Percentiles rank a stretch among this genome's conserved stretches.
phyloP scores from a whole-genome alignment of 1,284 basidiomycete genomes.

The Ganoderma lucidum region DNA sequence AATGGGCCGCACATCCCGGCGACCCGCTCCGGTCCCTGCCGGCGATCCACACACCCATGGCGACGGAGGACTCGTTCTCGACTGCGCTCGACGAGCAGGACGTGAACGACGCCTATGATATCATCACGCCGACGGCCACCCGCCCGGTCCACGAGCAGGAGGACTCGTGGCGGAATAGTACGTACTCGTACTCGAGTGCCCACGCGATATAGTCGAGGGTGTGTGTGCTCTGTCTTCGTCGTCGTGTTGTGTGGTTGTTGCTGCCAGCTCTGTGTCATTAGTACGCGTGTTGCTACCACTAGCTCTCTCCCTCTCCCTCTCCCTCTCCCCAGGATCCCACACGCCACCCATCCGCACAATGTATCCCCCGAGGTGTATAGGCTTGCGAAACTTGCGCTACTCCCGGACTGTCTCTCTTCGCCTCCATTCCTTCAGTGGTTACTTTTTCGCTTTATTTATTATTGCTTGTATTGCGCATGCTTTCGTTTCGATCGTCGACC shows the following conservation, averaged over 20 bases:
- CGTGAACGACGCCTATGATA: conserved; percentile 18
- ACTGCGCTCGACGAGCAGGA: conserved; percentile 31
- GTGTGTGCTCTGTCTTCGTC: neutral
- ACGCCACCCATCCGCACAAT: neutral
- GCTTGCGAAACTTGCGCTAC: too few relatives aligned
- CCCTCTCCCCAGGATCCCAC: neutral
- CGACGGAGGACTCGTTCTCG: conserved; percentile 28
- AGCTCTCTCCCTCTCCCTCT: conserved; percentile 11
- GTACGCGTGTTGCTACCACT: conserved; percentile 26
- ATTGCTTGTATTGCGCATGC: conserved; percentile 30
- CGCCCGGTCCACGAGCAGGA: conserved; percentile 24
- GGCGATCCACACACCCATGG: conserved; percentile 27
- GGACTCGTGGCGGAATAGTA: conserved; percentile 34
- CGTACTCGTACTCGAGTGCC: conserved; percentile 33
- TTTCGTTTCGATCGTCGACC: conserved; percentile 16
- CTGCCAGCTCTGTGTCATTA: conserved; percentile 27
- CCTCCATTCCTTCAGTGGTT: neutral
- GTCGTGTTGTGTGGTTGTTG: conserved; percentile 13
- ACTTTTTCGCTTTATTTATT: conserved; percentile 33
- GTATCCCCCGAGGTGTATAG: neutral
- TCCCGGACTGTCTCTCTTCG: neutral
- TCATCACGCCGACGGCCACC: conserved; percentile 8
- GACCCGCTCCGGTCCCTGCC: conserved; percentile 8
- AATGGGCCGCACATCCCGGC: conserved; percentile 27
- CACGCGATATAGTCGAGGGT: conserved; percentile 28